Evolutionary conservation across 495 filamentous ascomycete species (phyloP), one percentile per base, ranked within the genome.

Genomic region (Friedmanniomyces endolithicus): DNA sequence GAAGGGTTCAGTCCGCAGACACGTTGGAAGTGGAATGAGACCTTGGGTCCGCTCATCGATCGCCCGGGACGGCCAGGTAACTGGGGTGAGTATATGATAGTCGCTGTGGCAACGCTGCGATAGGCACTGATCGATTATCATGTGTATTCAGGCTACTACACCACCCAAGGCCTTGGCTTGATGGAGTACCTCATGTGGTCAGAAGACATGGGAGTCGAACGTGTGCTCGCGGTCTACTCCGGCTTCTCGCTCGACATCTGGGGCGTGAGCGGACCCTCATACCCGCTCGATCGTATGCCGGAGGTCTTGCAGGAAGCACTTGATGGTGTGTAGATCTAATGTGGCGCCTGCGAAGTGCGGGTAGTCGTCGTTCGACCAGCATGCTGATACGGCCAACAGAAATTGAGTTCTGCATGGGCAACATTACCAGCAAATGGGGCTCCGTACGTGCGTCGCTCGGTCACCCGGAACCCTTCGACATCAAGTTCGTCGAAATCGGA

Each of bases 401-500:
- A 61, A 70, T 87, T 29, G 81, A 87, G 60, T 84, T 79, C 64
- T 69, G 82, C 39, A 74, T 71, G 17, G 80, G 82, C 39, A 68
- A 72, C 49, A 65, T 65, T 16, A 65, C 66, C 35, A 78, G 78
- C 11, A 71, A 65, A 20, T 84, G 76, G 68, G 82, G 82, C 34
- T 69, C 74, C 11, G 63, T 76, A 7, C 75, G 82, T 33, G 78
- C 77, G 11, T 57, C 67, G 11, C 70, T 78, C 9, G 82, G 81
- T 6, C 73, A 81, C 53, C 68, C 74, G 1, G 67, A 79, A 40
- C 80, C 82, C 6, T 84, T 75, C 69, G 69, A 63, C 20, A 67
- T 84, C 40, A 71, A 71, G 48, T 81, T 75, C 50, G 78, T 84
- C 29, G 82, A 84, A 62, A 74, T 85, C 59, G 82, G 82, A 22